Evolutionary conservation across 1,284 basidiomycete genomes (phyloP).

Genomic region (Pisolithus thermaeus): DNA sequence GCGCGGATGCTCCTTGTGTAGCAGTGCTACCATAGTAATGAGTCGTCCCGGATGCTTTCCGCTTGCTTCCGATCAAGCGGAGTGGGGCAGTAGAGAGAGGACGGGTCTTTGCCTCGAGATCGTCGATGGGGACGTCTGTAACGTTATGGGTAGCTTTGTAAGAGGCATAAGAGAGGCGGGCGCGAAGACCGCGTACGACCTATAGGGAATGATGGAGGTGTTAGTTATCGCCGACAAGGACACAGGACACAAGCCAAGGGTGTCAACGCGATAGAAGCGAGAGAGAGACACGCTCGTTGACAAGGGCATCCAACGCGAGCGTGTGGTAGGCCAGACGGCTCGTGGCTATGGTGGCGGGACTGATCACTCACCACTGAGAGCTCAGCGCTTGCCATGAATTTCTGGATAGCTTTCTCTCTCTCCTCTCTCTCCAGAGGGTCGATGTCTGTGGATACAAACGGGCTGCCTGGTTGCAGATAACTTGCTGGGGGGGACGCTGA

Average conservation of each 20-base stretch:
- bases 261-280: neutral
- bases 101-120: constrained; percentile 59
- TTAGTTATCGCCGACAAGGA: constrained; percentile 20
- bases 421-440: constrained; percentile 45
- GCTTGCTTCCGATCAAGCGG: constrained; percentile 53
- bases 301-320: constrained; percentile 12
- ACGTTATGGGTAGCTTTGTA: constrained; percentile 75
- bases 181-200: constrained; percentile 71
- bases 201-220: constrained; percentile 36
- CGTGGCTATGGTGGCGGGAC: constrained; percentile 18
- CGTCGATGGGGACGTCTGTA: constrained; percentile 54
- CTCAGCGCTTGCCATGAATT: constrained; percentile 69
- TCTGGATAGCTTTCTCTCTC: constrained; percentile 60
- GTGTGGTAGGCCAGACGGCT: constrained; percentile 41
- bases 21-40: constrained; percentile 47
- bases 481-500: constrained; percentile 67
- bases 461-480: constrained; percentile 46
- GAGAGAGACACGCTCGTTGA: neutral
- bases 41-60: constrained; percentile 40
- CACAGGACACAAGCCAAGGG: neutral
- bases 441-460: constrained; percentile 33
- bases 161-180: constrained; percentile 71
- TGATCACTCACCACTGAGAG: constrained; percentile 60
- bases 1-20: constrained; percentile 35
- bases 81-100: constrained; percentile 36